phyloP scores from a whole-genome alignment of 176 grass and related monocot species.

The Phoenix roebelenii region DNA sequence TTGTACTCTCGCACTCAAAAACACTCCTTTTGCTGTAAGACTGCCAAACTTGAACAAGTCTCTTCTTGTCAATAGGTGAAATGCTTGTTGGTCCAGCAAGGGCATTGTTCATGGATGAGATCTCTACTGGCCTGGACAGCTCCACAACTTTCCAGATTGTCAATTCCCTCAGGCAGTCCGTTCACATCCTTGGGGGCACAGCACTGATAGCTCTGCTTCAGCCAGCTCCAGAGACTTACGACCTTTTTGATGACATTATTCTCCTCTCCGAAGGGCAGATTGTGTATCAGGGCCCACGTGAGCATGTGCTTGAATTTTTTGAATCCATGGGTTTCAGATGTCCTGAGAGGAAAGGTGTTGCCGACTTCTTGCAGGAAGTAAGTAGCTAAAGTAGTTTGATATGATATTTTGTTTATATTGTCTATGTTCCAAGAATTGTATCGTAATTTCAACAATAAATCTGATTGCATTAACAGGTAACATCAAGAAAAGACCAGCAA shows the following conservation, averaged over 20 bases:
- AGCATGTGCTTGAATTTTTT: constrained; percentile 42
- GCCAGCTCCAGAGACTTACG: constrained; percentile 55
- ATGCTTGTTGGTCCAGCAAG: constrained; percentile 48
- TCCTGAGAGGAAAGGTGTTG: constrained; percentile 46
- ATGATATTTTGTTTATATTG: background rate
- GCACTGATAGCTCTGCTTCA: constrained; percentile 46
- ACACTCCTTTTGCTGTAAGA: too few species aligned
- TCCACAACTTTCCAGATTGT: constrained; percentile 59
- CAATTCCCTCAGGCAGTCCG: constrained; percentile 24
- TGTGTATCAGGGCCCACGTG: constrained; percentile 44
- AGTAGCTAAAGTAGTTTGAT: background rate
- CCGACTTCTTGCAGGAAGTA: constrained; percentile 45
- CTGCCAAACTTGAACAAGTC: too few species aligned
- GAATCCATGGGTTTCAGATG: constrained; percentile 43
- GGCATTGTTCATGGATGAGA: constrained; percentile 62
- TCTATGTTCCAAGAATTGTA: background rate
- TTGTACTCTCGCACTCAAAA: too few species aligned
- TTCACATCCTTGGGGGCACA: constrained; percentile 42
- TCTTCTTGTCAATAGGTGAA: constrained; percentile 26
- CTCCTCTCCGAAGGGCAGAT: constrained; percentile 46
- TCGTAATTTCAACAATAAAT: background rate
- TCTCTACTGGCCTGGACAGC: constrained; percentile 58
- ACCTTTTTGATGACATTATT: constrained; percentile 49
- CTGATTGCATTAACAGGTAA: constrained; percentile 10
- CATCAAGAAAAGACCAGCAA: constrained; percentile 22